Evolutionary conservation across 2,329 filamentous ascomycete species (phyloP), one percentile per base, ranked within the genome.

Genomic region (Alternaria dauci): DNA sequence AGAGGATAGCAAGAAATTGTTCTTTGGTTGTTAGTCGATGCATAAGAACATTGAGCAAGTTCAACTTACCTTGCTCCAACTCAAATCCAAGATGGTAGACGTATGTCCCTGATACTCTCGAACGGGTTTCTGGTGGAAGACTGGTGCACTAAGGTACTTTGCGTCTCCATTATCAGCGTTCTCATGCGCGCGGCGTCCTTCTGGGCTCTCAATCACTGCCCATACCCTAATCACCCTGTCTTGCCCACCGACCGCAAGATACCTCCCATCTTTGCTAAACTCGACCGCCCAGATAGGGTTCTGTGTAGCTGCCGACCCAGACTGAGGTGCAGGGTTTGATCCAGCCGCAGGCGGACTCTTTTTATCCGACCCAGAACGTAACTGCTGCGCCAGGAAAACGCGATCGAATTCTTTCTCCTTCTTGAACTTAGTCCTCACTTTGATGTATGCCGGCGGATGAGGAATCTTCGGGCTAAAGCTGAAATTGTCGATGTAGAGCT

Each of bases 1-100:
- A 0, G 94, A 96, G 4, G 94, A 97, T 16, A 99, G 84, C 28
- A 99, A 80, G 70, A 99, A 99, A 77, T 96, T 97, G 79, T 99
- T 99, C 84, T 87, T 43, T 9, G 5, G 0, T 14, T 34, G 46
- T 63, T 32, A 58, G 55, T 41, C 38, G 4, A 16, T 26, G 30
- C n/a, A 14, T 12, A 2, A 8, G 9, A 2, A 25, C 2, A 41
- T 23, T 30, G 5, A 3, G 12, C 14, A 12, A 51, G 9, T 14
- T 6, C 14, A n/a, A 61, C 59, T 55, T 55, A 86, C 85, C 80
- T 98, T 99, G 82, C 94, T 98, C 95, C 95, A 99, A 76, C 92
- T 96, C 61, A 99, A 78, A 75, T 97, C 94, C 66, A 99, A 81
- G 6, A 99, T 88, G 68, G 96, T 94, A 16, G 91, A 89, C 0